A percentile compares a stretch with the other conserved stretches of the same genome.
Evolutionary conservation across 1,284 basidiomycete species (phyloP).

Genomic region (Albatrellus sp.): DNA sequence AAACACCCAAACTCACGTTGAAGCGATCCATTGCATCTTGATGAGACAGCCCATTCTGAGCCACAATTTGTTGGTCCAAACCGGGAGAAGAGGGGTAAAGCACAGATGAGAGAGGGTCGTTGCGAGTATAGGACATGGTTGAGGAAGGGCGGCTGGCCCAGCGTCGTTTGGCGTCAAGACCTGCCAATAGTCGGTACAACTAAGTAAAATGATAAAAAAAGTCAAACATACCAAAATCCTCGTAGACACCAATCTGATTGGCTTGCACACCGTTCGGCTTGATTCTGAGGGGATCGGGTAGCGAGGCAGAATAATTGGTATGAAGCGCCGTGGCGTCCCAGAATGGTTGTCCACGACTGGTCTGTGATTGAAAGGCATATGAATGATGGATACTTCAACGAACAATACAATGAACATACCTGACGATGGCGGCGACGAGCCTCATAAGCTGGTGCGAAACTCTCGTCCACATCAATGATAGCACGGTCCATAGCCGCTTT

Average conservation of each 20-base stretch:
- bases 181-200: constrained; percentile 17
- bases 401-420: constrained; percentile 25
- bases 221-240: constrained; percentile 69
- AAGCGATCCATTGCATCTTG: constrained; percentile 72
- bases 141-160: constrained; percentile 54
- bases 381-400: not conserved
- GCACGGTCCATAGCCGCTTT: constrained; percentile 98
- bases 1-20: constrained; percentile 27
- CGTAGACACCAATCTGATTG: constrained; percentile 85
- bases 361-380: constrained; percentile 21
- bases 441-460: constrained; percentile 75
- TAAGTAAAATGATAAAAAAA: not conserved
- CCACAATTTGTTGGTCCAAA: constrained; percentile 25
- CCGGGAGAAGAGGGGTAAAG: constrained; percentile 41
- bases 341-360: constrained; percentile 65
- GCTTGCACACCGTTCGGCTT: constrained; percentile 74
- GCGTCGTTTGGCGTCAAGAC: constrained; percentile 40
- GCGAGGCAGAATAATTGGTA: constrained; percentile 63
- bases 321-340: constrained; percentile 74
- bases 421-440: constrained; percentile 82
- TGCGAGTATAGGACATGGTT: constrained; percentile 38
- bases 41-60: constrained; percentile 36
- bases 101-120: constrained; percentile 28
- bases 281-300: constrained; percentile 87
- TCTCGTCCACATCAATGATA: constrained; percentile 89